phyloP scores from a whole-genome alignment of 805 yeast species.

The Candida incommunis region DNA sequence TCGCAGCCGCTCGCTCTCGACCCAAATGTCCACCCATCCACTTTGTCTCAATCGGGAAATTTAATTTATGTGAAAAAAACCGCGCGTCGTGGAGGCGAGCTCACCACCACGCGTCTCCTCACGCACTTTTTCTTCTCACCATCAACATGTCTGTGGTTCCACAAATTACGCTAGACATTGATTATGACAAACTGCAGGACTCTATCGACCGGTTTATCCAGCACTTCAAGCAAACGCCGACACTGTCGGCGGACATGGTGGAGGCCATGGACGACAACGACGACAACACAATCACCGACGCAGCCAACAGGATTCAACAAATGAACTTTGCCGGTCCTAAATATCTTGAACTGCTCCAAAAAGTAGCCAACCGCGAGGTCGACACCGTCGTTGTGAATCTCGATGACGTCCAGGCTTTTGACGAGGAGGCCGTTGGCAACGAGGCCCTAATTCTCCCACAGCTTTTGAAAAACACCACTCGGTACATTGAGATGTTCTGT shows the following conservation, averaged over 20 bases:
- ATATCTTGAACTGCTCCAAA: slow-evolving; percentile 60
- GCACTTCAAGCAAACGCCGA: slow-evolving; percentile 41
- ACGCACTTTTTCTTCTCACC: slow-evolving; percentile 1
- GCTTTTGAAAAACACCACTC: slow-evolving; percentile 60
- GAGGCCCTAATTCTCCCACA: slow-evolving; percentile 32
- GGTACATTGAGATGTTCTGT: slow-evolving; percentile 66
- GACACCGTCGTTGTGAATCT: slow-evolving; percentile 59
- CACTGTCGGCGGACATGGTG: slow-evolving; percentile 6
- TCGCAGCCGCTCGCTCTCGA: too few species aligned
- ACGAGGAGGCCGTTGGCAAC: slow-evolving; percentile 28
- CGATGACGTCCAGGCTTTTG: slow-evolving; percentile 69
- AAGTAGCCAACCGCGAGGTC: slow-evolving; percentile 70
- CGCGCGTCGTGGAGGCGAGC: too few species aligned
- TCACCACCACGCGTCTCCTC: neutral
- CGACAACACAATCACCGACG: too few species aligned
- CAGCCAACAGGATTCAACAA: neutral
- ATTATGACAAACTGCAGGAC: slow-evolving; percentile 51
- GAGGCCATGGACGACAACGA: slow-evolving; percentile 7
- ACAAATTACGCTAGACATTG: slow-evolving; percentile 53
- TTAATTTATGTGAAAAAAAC: too few species aligned
- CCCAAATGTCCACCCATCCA: too few species aligned
- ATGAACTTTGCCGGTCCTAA: slow-evolving; percentile 26
- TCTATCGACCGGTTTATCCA: slow-evolving; percentile 50
- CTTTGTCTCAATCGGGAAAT: too few species aligned
- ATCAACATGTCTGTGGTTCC: slow-evolving; percentile 29